Evolutionary conservation across 2,329 filamentous ascomycete genomes (phyloP), one percentile per base, ranked within the genome.

Genomic region (Microdochium nivale): DNA sequence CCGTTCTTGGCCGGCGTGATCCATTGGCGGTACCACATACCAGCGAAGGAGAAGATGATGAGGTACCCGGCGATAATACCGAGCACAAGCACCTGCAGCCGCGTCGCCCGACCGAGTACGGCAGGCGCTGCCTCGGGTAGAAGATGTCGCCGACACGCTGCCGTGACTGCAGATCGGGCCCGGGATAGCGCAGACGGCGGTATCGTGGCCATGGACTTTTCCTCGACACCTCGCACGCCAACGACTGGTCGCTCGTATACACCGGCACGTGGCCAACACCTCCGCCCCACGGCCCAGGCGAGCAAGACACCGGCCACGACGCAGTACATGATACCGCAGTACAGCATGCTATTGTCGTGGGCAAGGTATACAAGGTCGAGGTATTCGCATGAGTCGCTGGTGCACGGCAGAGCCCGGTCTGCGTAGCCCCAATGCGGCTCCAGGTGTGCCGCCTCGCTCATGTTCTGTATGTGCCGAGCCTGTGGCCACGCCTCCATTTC

Each of bases 1-100:
- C 66, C 68, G 14, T 72, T 71, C 62, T 81, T 80, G 49, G 88
- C 77, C 0, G 87, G 87, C 0, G 85, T 88, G 8, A 86, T 64
- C 86, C 86, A 90, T 9, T 68, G 84, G 43, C 77, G 74, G 67
- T 88, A 90, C 8, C 74, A 68, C 53, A 89, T 84, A 30, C 85
- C 86, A 13, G 84, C 75, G 48, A 90, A 87, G 63, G 77, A 80
- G 69, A 84, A 88, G 54, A 90, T 70, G 44, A 80, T 69, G 0
- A 90, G 70, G 60, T 91, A 90, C 2, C 61, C 76, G 1, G 72
- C 63, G 1, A 90, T 65, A 9, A 80, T 65, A 1, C 74, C 63
- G 2, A 90, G 70, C 25, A 87, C 72, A 21, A 81, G 59, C 3
- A 90, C 75, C 61, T 90, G 87, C 7, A 88, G 71, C 21, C 86